These are phyloP conservation scores for Penicillium paxilli DNA, from an alignment of 495 filamentous ascomycete genomes.

Conservation along the genomic window DNA sequence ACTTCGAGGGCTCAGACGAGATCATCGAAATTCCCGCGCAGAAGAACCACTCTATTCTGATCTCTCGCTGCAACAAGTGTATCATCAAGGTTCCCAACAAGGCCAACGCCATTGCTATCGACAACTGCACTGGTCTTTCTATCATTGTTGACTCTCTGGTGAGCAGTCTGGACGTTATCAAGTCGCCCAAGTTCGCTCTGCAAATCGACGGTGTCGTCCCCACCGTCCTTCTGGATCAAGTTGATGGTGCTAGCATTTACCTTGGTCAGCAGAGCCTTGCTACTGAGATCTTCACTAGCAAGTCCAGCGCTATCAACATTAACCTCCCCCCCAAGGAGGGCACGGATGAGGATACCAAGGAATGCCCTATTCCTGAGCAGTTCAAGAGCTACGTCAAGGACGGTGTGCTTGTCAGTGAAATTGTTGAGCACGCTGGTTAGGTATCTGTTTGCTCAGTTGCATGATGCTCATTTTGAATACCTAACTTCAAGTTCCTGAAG, in stretches of 20 bases:
- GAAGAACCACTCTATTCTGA: constrained; percentile 87
- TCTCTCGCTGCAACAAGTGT: constrained; percentile 86
- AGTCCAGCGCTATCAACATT: constrained; percentile 80
- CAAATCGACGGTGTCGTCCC: constrained; percentile 84
- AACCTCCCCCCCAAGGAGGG: constrained; percentile 64
- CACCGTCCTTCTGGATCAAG: constrained; percentile 86
- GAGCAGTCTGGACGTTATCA: constrained; percentile 89
- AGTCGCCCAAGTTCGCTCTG: constrained; percentile 85
- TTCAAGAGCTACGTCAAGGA: constrained; percentile 77
- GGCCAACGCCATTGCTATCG: constrained; percentile 90
- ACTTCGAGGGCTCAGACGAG: constrained; percentile 76
- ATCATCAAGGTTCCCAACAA: constrained; percentile 88
- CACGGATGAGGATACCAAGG: constrained; percentile 74
- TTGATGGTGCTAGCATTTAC: constrained; percentile 87
- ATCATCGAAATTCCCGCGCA: constrained; percentile 75
- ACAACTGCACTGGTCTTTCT: constrained; percentile 81
- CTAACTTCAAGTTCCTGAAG: background rate
- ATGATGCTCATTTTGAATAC: background rate
- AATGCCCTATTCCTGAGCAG: constrained; percentile 86
- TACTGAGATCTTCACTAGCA: constrained; percentile 85
- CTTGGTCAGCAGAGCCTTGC: constrained; percentile 72
- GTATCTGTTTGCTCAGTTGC: background rate
- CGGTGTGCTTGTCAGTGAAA: constrained; percentile 77
- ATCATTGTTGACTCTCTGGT: constrained; percentile 89
- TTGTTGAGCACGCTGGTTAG: constrained; percentile 84